These are phyloP conservation scores for Ilyonectria destructans DNA, from an alignment of 2,329 filamentous ascomycete species.

Conservation along the genomic window DNA sequence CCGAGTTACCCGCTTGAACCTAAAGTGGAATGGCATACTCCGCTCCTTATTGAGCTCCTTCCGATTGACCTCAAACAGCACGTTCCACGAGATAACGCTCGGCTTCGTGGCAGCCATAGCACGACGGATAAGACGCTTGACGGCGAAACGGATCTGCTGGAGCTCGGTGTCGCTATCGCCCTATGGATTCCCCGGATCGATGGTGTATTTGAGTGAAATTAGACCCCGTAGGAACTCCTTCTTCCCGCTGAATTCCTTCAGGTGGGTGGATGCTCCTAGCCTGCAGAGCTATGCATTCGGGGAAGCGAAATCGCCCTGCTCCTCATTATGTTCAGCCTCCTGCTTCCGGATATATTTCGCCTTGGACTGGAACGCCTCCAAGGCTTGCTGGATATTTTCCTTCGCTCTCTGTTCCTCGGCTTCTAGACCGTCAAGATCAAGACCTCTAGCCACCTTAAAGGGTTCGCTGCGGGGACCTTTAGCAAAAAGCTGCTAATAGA, in stretches of 20 bases:
- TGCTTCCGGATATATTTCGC: neutral
- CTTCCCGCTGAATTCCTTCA: slow-evolving; percentile 3
- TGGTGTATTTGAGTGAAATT: neutral
- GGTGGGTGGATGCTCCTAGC: neutral
- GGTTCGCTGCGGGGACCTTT: neutral
- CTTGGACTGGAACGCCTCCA: neutral
- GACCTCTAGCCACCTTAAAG: neutral
- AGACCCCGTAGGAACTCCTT: slow-evolving; percentile 1
- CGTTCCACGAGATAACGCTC: slow-evolving; percentile 1
- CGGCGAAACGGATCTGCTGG: neutral
- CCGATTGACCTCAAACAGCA: neutral
- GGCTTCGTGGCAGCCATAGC: neutral
- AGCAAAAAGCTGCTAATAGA: slow-evolving; percentile 1
- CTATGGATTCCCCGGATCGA: neutral
- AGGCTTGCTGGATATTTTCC: neutral
- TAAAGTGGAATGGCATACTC: neutral
- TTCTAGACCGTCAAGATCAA: neutral
- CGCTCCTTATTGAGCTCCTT: slow-evolving; percentile 15
- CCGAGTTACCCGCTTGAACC: neutral
- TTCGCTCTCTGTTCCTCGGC: neutral
- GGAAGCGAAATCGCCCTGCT: neutral
- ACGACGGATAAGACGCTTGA: slow-evolving; percentile 1
- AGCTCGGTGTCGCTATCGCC: neutral
- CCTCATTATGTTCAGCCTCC: neutral
- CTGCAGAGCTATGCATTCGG: neutral